phyloP scores from a whole-genome alignment of 306 rosid genomes.

The Prunus persica region DNA sequence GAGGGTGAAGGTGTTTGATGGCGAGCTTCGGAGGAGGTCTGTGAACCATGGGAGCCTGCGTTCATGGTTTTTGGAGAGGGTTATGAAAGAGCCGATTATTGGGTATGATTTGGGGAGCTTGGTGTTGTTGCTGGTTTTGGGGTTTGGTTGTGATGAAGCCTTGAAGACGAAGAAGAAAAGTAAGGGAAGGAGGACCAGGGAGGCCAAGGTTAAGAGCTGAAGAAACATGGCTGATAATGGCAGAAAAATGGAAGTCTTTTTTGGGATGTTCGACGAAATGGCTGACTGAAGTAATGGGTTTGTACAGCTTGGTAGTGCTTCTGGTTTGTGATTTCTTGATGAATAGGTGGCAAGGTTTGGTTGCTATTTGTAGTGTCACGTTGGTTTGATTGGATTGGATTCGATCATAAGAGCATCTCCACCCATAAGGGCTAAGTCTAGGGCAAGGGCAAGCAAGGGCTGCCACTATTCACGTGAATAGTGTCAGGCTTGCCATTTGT shows the following conservation, averaged over 20 bases:
- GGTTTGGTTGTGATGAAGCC: background rate
- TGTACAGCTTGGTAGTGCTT: background rate
- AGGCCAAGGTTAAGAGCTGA: constrained; percentile 6
- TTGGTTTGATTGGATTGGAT: too few relatives aligned
- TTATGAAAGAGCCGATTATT: constrained; percentile 41
- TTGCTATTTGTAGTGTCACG: too few relatives aligned
- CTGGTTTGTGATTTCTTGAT: too few relatives aligned
- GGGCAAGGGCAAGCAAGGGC: too few relatives aligned
- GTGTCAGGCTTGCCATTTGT: too few relatives aligned
- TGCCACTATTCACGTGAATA: too few relatives aligned
- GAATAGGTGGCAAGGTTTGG: too few relatives aligned
- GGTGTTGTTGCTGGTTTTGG: background rate
- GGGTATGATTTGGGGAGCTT: constrained; percentile 58
- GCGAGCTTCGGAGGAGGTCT: constrained; percentile 45
- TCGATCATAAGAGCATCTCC: too few relatives aligned
- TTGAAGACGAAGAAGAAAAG: background rate
- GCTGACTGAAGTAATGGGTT: background rate
- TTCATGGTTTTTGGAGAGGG: constrained; percentile 31
- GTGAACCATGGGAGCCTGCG: constrained; percentile 55
- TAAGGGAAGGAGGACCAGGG: constrained; percentile 21
- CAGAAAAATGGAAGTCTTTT: background rate
- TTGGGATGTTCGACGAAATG: background rate
- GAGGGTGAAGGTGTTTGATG: constrained; percentile 49
- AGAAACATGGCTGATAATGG: background rate
- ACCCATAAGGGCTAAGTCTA: too few relatives aligned